phyloP scores from a whole-genome alignment of 176 grass and related monocot species.

The Lolium multiflorum region DNA sequence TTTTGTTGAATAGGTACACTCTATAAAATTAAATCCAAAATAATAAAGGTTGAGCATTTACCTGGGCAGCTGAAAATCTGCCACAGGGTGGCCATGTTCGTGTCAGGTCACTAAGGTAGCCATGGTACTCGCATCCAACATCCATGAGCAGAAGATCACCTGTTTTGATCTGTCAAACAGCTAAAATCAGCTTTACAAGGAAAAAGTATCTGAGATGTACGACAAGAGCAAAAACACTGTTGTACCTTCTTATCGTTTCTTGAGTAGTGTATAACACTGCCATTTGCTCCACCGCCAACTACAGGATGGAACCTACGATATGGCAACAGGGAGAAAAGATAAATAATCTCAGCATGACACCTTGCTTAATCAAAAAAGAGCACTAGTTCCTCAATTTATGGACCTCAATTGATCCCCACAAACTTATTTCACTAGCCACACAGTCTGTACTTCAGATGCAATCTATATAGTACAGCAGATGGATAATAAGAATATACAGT shows the following conservation, averaged over 20 bases:
- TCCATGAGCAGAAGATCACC: constrained; percentile 95
- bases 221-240: neutral
- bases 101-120: constrained; percentile 92
- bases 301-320: constrained; percentile 91
- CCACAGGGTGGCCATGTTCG: constrained; percentile 84
- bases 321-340: constrained; percentile 9
- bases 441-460: neutral
- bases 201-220: constrained; percentile 26
- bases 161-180: constrained; percentile 70
- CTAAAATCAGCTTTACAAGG: constrained; percentile 52
- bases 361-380: constrained; percentile 20
- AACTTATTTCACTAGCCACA: neutral
- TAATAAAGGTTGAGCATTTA: constrained; percentile 30
- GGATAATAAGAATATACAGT: constrained; percentile 24
- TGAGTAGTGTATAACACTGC: constrained; percentile 92
- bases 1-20: neutral
- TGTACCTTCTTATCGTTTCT: constrained; percentile 88
- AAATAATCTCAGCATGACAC: neutral
- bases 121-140: constrained; percentile 97
- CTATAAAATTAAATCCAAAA: neutral
- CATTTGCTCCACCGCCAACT: constrained; percentile 85
- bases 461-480: constrained; percentile 16
- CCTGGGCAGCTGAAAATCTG: constrained; percentile 86
- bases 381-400: neutral
- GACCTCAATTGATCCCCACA: neutral